Base-by-base conservation (phyloP, 176 grass and related monocot genomes). In the Aegilops bicornis region DNA sequence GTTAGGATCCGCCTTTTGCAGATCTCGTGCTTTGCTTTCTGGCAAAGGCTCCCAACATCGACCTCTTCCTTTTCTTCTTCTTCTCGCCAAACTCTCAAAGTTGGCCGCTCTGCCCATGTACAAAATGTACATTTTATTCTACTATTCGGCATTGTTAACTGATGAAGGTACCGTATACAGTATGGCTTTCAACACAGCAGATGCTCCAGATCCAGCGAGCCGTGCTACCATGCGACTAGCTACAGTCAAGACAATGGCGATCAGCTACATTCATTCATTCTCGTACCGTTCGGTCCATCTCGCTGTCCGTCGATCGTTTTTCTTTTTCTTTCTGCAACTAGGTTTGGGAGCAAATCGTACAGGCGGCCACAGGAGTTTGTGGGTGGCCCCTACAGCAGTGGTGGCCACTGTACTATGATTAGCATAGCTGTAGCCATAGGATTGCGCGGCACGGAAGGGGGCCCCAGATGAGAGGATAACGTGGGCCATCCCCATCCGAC, bases 1-100 rank as follows among this genome's bases (percentile, higher is more conserved):
- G 40, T 75, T 27, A 79, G 74, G 84, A 90, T 87, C 20, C 24
- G 20, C 61, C 83, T 85, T 85, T 69, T 5, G 36, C 36, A 31
- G 50, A 82, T 78, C 15, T 71, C 15, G 27, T 37, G 69, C 68
- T 80, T 77, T 23, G 31, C 76, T 75, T 76, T 27, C 60, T 11
- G 42, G n/a, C 12, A 60, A 66, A 36, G 74, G 8, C 13, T 58
- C 36, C 5, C 1, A 29, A 24, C 40, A 13, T 13, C 14, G 13
- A 14, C 31, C 1, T n/a, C 62, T 1, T 0, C 2, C 14, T 0
- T 16, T 47, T 23, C 33, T 4, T 4, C 12, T 6, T 0, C 16
- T 40, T 40, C 7, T 7, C 43, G 65, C n/a, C 3, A 36, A 1
- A 22, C 2, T 71, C 2, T 25, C 22, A 37, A 54, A 23, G 45